phyloP scores from a whole-genome alignment of 1,284 basidiomycete genomes.

The Mycena citricolor region DNA sequence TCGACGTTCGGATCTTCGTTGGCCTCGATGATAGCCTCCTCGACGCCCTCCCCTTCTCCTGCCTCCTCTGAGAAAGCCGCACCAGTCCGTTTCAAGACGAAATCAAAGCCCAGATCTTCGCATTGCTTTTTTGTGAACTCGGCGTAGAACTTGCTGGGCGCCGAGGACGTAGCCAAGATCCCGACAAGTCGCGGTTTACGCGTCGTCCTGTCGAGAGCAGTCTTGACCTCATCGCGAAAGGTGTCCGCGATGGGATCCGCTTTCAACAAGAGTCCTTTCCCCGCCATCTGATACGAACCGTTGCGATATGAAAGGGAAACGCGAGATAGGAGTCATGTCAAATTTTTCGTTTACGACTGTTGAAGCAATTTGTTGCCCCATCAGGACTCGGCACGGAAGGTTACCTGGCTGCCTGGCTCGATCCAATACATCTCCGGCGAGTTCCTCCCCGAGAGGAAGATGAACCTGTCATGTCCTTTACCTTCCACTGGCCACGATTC shows the following conservation, averaged over 20 bases:
- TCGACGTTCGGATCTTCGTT: slow-evolving; percentile 86
- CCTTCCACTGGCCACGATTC: slow-evolving; percentile 97
- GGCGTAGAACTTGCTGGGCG: slow-evolving; percentile 89
- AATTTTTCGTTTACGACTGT: too few relatives aligned
- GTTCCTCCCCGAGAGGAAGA: too few relatives aligned
- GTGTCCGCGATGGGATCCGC: slow-evolving; percentile 68
- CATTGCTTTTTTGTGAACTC: slow-evolving; percentile 94
- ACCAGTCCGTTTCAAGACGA: slow-evolving; percentile 75
- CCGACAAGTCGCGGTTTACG: slow-evolving; percentile 82
- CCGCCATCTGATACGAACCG: slow-evolving; percentile 26
- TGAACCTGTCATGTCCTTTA: slow-evolving; percentile 80
- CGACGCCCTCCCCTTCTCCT: slow-evolving; percentile 68
- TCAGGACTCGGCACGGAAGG: too few relatives aligned
- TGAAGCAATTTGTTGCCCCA: too few relatives aligned
- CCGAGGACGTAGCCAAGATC: slow-evolving; percentile 85
- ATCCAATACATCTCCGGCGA: too few relatives aligned
- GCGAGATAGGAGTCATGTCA: slow-evolving; percentile 3
- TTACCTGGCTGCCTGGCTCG: too few relatives aligned
- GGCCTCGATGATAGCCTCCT: slow-evolving; percentile 93
- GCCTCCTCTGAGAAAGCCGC: slow-evolving; percentile 57
- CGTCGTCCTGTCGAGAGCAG: slow-evolving; percentile 39
- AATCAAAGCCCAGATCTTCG: slow-evolving; percentile 84
- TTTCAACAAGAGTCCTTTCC: slow-evolving; percentile 75
- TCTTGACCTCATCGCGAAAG: slow-evolving; percentile 68
- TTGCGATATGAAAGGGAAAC: not conserved